Evolutionary conservation across 306 rosid genomes (phyloP), one percentile per base, ranked within the genome.

Genomic region (Hippophae tibetana): DNA sequence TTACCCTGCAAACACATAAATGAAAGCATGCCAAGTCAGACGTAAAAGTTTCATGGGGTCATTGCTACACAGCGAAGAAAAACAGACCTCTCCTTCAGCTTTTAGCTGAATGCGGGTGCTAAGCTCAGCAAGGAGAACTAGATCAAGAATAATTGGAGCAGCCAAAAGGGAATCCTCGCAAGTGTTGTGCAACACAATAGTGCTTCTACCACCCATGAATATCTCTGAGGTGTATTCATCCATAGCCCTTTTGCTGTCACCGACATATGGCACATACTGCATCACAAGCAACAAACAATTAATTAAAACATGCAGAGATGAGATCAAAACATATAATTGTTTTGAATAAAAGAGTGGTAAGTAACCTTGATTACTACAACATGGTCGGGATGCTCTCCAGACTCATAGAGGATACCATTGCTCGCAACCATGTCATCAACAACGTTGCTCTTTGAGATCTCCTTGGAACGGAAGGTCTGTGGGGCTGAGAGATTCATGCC

Each of bases 401-500:
- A 86, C 67, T 63, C 93, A 54, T 57, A 92, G 38, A 92, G 99
- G 64, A 92, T 88, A 56, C 81, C 93, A 66, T 92, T 92, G 82
- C 99, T 92, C 52, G 90, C 82, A 47, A 92, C 99, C 96, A 92
- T 92, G 70, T 92, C 99, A 52, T 92, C 99, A 59, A 92, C 99
- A 56, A 92, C 99, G 10, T 92, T 92, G 74, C 99, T 92, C 79
- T 88, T 92, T 25, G 99, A 92, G 63, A 92, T 92, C 79, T 92
- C 99, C 76, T 92, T 92, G 46, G 99, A 92, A 43, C 99, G 77
- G 86, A 92, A 92, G 57, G 96, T 88, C 72, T 92, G 99, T 43
- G 96, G 99, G 8, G 96, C 99, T 1, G 99, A 92, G 58, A 92
- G 95, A 57, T 92, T 92, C 99, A 92, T 88, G 5, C 99, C 99